Percentiles rank a stretch among this genome's conserved stretches.
phyloP scores from a whole-genome alignment of 2,329 filamentous ascomycete species.

The Penicillium sp. region DNA sequence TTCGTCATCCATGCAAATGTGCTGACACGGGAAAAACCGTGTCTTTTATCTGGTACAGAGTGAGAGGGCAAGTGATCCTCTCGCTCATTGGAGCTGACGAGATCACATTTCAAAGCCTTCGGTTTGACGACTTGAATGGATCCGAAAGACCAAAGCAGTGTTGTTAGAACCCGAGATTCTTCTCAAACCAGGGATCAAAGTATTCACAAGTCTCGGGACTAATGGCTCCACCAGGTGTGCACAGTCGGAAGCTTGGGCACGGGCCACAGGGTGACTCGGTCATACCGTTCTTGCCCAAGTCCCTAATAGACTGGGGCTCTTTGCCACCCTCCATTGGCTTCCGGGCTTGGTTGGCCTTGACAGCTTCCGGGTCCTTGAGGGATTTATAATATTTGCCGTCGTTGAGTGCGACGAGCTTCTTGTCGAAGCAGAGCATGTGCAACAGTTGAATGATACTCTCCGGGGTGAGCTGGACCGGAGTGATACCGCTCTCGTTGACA shows the following conservation, averaged over 20 bases:
- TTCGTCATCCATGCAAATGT: constrained; percentile 22
- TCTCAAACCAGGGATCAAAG: constrained; percentile 76
- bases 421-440: constrained; percentile 86
- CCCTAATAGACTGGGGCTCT: constrained; percentile 37
- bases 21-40: constrained; percentile 12
- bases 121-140: not conserved
- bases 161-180: constrained; percentile 36
- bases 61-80: not conserved
- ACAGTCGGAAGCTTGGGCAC: constrained; percentile 91
- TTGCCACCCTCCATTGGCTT: constrained; percentile 31
- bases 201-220: constrained; percentile 90
- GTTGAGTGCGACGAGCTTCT: constrained; percentile 67
- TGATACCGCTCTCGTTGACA: constrained; percentile 67
- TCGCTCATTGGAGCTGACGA: not conserved
- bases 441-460: constrained; percentile 81
- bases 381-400: constrained; percentile 52
- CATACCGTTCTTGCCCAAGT: constrained; percentile 65
- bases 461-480: constrained; percentile 67
- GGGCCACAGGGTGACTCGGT: constrained; percentile 87
- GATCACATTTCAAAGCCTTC: not conserved
- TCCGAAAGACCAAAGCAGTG: not conserved
- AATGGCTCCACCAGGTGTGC: constrained; percentile 85
- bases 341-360: constrained; percentile 36
- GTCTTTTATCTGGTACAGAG: constrained; percentile 1
- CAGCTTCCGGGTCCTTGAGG: constrained; percentile 40